Evolutionary conservation across 129 eudicot genomes (phyloP), one percentile per base, ranked within the genome.

Genomic region (Flaveria robusta): DNA sequence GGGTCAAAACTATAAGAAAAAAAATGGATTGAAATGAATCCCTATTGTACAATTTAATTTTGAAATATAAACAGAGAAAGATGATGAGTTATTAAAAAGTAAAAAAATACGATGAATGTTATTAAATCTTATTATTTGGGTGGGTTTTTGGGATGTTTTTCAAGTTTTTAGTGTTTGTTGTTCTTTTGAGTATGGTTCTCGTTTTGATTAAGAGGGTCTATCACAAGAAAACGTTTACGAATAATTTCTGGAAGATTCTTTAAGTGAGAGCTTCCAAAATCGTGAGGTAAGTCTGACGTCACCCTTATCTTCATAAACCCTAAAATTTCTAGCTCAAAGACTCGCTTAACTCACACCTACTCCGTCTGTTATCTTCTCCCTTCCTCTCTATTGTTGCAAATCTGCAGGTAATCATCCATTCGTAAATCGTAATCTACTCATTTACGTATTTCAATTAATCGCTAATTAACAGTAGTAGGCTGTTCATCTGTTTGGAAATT

Each of bases 261-360:
- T 2, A 2, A 10, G 5, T 7, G 20, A 41, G 49, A 70, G 70
- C 34, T 51, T 81, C 49, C 74, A 71, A 80, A 66, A 64, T 49
- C 45, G 72, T 51, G 62, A 43, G 62, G 69, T 41, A 18, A 78
- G 43, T 18, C 45, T 72, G 81, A 66, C 66, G 72, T 66, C 72
- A 59, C 49, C 81, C 85, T 82, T 82, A 82, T 81, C 85, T 81
- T 82, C 85, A 34, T 82, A 82, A 82, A 82, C 85, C 85, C 85
- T 76, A 82, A 76, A 68, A 79, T 66, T 73, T 65, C 74, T 80
- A 80, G 73, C 83, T 64, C 73, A 2, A 71, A 71, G 9, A 46
- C 63, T 56, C 81, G 12, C 60, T 68, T 6, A 68, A 77, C 79
- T 43, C 83, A 18, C 69, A 79, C 83, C 83, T 42, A 80, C 83